These are phyloP conservation scores for Coprinopsis sp. DNA, from an alignment of 768 basidiomycete species.

Conservation along the genomic window DNA sequence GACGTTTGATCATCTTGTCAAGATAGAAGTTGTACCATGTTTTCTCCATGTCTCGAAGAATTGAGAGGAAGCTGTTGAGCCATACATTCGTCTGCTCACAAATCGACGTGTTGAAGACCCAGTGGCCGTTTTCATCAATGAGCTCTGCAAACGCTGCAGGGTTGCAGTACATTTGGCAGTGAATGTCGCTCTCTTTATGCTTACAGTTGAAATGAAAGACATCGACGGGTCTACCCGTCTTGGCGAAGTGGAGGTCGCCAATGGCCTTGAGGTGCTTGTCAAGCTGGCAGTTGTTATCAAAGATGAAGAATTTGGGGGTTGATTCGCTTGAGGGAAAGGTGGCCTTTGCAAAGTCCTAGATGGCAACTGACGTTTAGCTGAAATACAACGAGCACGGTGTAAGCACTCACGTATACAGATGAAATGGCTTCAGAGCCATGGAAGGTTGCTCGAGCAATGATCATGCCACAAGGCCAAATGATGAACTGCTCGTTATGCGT, in stretches of 20 bases:
- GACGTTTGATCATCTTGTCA: conserved; percentile 28
- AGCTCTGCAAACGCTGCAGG: conserved; percentile 19
- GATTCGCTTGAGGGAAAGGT: conserved; percentile 17
- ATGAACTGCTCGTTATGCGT: conserved; percentile 29
- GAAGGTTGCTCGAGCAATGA: conserved; percentile 22
- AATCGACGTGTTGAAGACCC: conserved; percentile 29
- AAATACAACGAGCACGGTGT: background rate
- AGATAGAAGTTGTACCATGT: conserved; percentile 28
- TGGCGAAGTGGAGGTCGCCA: conserved; percentile 15
- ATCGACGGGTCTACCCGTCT: conserved; percentile 17
- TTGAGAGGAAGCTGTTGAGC: conserved; percentile 24
- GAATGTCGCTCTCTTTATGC: conserved; percentile 19
- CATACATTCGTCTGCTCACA: conserved; percentile 34
- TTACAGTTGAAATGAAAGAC: conserved; percentile 26
- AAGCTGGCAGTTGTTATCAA: conserved; percentile 22
- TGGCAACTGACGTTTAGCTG: background rate
- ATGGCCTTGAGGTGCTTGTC: conserved; percentile 9
- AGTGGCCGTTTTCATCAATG: conserved; percentile 10
- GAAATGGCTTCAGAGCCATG: conserved; percentile 24
- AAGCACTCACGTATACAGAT: background rate
- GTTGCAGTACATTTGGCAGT: conserved; percentile 24
- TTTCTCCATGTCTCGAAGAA: conserved; percentile 25
- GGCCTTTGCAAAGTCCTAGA: conserved; percentile 16
- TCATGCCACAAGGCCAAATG: conserved; percentile 25
- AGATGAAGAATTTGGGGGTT: conserved; percentile 17